Percentiles rank a stretch among this genome's conserved stretches.
phyloP scores from a whole-genome alignment of 2,329 filamentous ascomycete species.

The Dactylellina haptotyla region DNA sequence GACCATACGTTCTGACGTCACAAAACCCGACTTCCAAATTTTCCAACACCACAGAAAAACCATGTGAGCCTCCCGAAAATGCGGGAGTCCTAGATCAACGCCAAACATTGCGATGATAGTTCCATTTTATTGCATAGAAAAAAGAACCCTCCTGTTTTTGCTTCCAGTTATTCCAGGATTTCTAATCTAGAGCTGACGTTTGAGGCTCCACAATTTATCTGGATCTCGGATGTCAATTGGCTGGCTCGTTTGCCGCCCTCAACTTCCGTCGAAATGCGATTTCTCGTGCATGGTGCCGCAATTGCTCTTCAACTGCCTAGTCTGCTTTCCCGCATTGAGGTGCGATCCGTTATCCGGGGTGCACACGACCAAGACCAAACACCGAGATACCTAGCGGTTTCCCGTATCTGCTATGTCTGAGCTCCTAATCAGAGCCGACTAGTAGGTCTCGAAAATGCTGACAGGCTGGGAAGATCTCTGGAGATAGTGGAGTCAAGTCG shows the following conservation, averaged over 20 bases:
- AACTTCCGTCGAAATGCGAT: background rate
- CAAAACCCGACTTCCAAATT: background rate
- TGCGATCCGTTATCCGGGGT: background rate
- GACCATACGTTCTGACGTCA: background rate
- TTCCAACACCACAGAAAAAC: background rate
- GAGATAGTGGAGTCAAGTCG: conserved; percentile 10
- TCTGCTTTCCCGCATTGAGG: background rate
- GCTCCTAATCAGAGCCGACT: background rate
- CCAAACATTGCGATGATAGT: conserved; percentile 9
- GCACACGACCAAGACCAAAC: background rate
- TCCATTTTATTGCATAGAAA: background rate
- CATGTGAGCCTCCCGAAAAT: background rate
- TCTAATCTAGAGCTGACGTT: conserved; percentile 6
- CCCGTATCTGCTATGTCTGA: background rate
- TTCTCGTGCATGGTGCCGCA: background rate
- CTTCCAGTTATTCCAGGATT: background rate
- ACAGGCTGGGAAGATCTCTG: conserved; percentile 22
- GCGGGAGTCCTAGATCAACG: conserved; percentile 5
- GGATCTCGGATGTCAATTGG: background rate
- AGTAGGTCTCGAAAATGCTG: background rate
- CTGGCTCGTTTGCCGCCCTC: background rate
- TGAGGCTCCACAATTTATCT: conserved; percentile 11
- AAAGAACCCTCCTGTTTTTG: background rate
- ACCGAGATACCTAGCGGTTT: conserved; percentile 3
- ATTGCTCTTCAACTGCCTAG: conserved; percentile 9